Evolutionary conservation across 2,329 filamentous ascomycete species (phyloP).

Genomic region (Microsporum ferrugineum): DNA sequence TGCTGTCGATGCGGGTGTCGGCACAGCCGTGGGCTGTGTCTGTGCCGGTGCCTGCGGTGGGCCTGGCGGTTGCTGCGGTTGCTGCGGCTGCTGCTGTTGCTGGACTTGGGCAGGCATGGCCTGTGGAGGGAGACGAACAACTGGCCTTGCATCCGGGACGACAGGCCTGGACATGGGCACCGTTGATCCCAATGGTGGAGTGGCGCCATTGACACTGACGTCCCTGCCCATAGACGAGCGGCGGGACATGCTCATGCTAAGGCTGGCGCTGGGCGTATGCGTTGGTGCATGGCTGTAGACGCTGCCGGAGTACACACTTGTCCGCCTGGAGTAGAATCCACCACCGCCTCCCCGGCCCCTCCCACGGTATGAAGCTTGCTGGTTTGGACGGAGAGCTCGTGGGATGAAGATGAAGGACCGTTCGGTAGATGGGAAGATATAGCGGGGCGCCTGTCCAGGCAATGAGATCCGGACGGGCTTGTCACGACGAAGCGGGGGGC

Average conservation of each 20-base stretch:
- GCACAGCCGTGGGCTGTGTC: background rate
- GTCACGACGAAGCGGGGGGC: conserved; percentile 84
- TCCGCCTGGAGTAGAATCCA: conserved; percentile 59
- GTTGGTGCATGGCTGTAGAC: conserved; percentile 43
- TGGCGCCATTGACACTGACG: conserved; percentile 57
- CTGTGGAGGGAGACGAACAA: conserved; percentile 68
- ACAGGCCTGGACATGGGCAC: conserved; percentile 29
- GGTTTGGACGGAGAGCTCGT: conserved; percentile 81
- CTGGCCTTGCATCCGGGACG: conserved; percentile 43
- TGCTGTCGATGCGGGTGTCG: background rate
- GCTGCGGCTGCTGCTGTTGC: background rate
- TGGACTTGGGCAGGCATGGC: background rate
- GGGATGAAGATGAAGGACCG: conserved; percentile 98
- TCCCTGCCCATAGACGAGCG: conserved; percentile 67
- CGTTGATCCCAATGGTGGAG: conserved; percentile 69
- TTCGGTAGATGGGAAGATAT: conserved; percentile 82
- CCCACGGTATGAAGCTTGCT: conserved; percentile 58
- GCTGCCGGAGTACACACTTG: conserved; percentile 73
- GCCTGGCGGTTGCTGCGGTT: background rate
- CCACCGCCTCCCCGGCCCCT: conserved; percentile 51
- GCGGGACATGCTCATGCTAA: conserved; percentile 56
- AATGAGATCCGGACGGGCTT: conserved; percentile 93
- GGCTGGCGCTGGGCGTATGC: conserved; percentile 55
- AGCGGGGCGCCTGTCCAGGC: conserved; percentile 64
- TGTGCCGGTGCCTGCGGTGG: background rate